A percentile compares a stretch with the other conserved stretches of the same genome.
Conservation (phyloP, 2,329 filamentous ascomycete species). For the Penicillium brevicompactum region DNA sequence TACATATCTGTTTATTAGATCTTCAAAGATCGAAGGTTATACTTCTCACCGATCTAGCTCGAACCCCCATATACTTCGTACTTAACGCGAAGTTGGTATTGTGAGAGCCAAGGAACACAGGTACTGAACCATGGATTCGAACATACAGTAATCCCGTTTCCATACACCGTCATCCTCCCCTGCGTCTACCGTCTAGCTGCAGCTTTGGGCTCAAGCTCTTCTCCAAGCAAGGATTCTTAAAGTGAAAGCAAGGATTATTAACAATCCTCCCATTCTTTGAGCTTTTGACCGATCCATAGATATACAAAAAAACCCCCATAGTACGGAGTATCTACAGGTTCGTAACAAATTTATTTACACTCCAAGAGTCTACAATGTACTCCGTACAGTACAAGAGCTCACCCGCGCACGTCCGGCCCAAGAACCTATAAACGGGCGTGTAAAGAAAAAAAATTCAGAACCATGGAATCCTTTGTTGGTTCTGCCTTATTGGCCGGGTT, state of each 20-base stretch:
- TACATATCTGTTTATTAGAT: not conserved
- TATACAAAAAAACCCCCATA: no score
- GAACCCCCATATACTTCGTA: not conserved
- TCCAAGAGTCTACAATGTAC: not conserved
- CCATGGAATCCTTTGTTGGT: slow-evolving; percentile 14
- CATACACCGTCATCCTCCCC: not conserved
- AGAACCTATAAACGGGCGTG: not conserved
- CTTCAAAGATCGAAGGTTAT: no score
- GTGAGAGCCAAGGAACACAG: slow-evolving; percentile 13
- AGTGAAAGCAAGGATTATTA: slow-evolving; percentile 17
- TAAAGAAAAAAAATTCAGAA: slow-evolving; percentile 9
- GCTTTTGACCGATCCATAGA: not conserved
- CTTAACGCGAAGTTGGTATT: not conserved
- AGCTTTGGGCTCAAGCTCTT: slow-evolving; percentile 9
- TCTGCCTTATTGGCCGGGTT: slow-evolving; percentile 14
- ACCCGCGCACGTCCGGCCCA: slow-evolving; percentile 13
- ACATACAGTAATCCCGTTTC: not conserved
- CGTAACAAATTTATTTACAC: not conserved
- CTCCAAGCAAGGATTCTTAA: slow-evolving; percentile 25
- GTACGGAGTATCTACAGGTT: no score
- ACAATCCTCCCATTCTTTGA: not conserved
- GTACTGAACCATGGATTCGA: slow-evolving; percentile 15
- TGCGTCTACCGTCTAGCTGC: not conserved
- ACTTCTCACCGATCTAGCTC: no score
- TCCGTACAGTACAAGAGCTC: slow-evolving; percentile 12